Evolutionary conservation across 2,329 filamentous ascomycete genomes (phyloP), one percentile per base, ranked within the genome.

Genomic region (Fusarium mexicanum): DNA sequence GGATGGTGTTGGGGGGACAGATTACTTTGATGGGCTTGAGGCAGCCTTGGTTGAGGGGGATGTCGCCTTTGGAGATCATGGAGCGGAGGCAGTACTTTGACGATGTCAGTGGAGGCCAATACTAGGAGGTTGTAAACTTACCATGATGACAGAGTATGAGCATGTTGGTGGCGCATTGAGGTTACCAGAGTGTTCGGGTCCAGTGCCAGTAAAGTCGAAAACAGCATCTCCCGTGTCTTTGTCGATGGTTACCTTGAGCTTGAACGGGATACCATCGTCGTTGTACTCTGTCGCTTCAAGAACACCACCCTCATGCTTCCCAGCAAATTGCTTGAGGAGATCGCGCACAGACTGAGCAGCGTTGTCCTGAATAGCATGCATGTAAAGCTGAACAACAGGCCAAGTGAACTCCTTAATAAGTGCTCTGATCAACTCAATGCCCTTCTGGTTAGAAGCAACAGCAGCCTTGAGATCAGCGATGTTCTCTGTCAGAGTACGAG

Each of bases 391-490:
- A 0, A 97, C 94, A 0, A 93, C 92, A 6, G 91, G 86, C 75
- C 94, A 91, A 22, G 91, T 91, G 76, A 95, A 96, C 77, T 96
- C 94, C 24, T 89, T 87, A 74, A 97, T 95, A 4, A 96, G 85
- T 0, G 88, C 87, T 57, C 88, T 89, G 74, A 97, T 96, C 29
- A 95, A 84, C 55, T 90, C 90, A 73, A 96, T 96, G 11, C 94
- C 94, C 74, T 95, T 95, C 73, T 94, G 92, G 78, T 97, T 97
- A 7, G 94, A 93, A 0, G 94, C 94, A 6, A 96, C 92, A 77
- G 96, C 93, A 0, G 94, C 94, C 81, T 96, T 95, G 26, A 97
- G 86, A 79, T 97, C 94, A 51, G 94, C 95, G 71, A 97, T 86
- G 77, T 97, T 97, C 81, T 97, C 94, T 11, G 89, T 91, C 1